phyloP scores from a whole-genome alignment of 2,329 filamentous ascomycete species.

The Claviceps sorghi region DNA sequence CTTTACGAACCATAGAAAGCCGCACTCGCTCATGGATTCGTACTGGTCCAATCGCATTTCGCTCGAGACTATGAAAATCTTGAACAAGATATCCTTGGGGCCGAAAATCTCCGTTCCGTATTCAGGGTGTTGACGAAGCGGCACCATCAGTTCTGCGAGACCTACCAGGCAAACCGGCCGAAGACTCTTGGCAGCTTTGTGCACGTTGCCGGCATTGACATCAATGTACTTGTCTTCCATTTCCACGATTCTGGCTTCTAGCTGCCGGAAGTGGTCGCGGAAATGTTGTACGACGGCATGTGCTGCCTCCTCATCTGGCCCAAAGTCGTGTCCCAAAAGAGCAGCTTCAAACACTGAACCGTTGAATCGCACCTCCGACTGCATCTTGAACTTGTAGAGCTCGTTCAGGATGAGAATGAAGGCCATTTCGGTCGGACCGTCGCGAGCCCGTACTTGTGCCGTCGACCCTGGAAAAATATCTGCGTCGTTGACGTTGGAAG shows the following conservation, averaged over 20 bases:
- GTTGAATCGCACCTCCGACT: conserved; percentile 25
- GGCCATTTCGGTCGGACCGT: conserved; percentile 47
- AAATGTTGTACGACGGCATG: conserved; percentile 18
- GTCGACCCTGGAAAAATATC: conserved; percentile 40
- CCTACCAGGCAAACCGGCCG: conserved; percentile 34
- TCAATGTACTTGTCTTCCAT: conserved; percentile 38
- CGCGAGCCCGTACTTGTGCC: conserved; percentile 34
- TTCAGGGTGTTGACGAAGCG: conserved; percentile 31
- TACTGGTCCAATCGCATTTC: conserved; percentile 34
- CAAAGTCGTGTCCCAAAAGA: conserved; percentile 29
- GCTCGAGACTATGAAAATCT: conserved; percentile 32
- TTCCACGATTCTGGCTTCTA: conserved; percentile 28
- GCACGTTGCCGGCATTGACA: conserved; percentile 35
- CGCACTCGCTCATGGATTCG: conserved; percentile 25
- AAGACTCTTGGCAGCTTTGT: conserved; percentile 34
- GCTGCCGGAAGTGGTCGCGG: conserved; percentile 23
- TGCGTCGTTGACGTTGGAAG: conserved; percentile 43
- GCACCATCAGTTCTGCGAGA: conserved; percentile 31
- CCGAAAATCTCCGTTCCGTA: conserved; percentile 34
- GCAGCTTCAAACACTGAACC: conserved; percentile 34
- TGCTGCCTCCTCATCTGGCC: conserved; percentile 12
- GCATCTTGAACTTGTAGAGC: conserved; percentile 34
- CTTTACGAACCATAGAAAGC: conserved; percentile 42
- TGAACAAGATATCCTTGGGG: conserved; percentile 40
- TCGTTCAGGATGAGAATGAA: conserved; percentile 37